phyloP scores from a whole-genome alignment of 257 asterid genomes.

The Anisodus tanguticus region DNA sequence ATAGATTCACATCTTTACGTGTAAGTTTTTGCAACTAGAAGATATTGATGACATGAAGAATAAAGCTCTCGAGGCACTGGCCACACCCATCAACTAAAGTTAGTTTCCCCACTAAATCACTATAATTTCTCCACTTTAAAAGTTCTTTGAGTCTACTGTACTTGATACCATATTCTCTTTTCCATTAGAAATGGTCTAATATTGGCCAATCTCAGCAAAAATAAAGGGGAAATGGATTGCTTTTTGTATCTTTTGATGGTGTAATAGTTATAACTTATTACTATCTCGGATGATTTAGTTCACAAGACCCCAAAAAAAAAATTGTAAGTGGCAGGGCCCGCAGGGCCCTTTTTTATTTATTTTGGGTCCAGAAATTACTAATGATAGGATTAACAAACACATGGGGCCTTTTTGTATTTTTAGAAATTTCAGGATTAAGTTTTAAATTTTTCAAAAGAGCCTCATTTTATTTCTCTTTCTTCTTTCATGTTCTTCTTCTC shows the following conservation, averaged over 20 bases:
- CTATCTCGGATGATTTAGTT: too few relatives aligned
- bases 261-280: neutral
- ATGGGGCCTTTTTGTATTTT: too few relatives aligned
- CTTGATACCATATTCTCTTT: neutral
- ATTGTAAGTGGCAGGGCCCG: too few relatives aligned
- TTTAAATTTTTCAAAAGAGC: too few relatives aligned
- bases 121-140: constrained; percentile 12
- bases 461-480: too few relatives aligned
- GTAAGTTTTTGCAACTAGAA: constrained; percentile 13
- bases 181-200: neutral
- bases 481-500: too few relatives aligned
- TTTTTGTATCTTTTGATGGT: constrained; percentile 1
- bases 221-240: neutral
- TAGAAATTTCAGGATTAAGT: too few relatives aligned
- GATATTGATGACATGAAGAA: constrained; percentile 37
- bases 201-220: neutral
- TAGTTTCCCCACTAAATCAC: neutral
- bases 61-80: constrained; percentile 33
- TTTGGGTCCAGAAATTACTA: too few relatives aligned
- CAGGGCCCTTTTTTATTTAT: too few relatives aligned
- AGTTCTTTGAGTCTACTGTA: neutral
- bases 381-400: too few relatives aligned
- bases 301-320: too few relatives aligned
- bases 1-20: constrained; percentile 26
- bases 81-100: constrained; percentile 4